Conservation (phyloP, 352 stramenopile genomes). For the Phytophthora megakarya region DNA sequence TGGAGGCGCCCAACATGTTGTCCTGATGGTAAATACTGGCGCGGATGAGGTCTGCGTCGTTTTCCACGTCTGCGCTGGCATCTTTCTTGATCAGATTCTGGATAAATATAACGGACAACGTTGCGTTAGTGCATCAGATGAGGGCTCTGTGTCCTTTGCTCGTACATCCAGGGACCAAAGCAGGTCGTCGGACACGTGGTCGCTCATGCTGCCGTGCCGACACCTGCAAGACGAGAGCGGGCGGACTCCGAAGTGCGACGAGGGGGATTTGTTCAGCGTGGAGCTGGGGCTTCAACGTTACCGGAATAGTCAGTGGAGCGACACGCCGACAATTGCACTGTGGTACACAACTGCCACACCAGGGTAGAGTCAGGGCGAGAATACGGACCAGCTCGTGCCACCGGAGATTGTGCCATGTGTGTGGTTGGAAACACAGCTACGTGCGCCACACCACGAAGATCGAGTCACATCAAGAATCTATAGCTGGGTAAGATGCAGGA, state of each 20-base stretch:
- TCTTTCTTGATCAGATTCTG: conserved; percentile 56
- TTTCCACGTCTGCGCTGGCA: conserved; percentile 32
- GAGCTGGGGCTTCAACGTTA: conserved; percentile 23
- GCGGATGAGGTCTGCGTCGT: conserved; percentile 42
- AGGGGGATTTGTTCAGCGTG: conserved; percentile 27
- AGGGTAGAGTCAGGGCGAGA: background rate
- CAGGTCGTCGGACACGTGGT: conserved; percentile 71
- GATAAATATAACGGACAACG: conserved; percentile 18
- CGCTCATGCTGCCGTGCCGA: conserved; percentile 39
- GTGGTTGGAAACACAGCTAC: too few species aligned
- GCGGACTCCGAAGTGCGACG: conserved; percentile 7
- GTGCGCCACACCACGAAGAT: too few species aligned
- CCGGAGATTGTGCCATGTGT: conserved; percentile 3
- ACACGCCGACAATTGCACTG: conserved; percentile 30
- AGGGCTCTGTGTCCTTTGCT: too few species aligned
- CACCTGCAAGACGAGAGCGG: conserved; percentile 3
- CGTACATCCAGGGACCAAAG: conserved; percentile 73
- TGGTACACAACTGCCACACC: conserved; percentile 22
- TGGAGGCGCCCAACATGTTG: conserved; percentile 36
- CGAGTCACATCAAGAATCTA: conserved; percentile 22
- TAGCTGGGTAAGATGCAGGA: too few species aligned
- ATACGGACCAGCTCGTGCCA: conserved; percentile 2
- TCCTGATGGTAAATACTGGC: conserved; percentile 55
- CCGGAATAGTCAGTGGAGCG: conserved; percentile 45
- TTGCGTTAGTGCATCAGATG: conserved; percentile 7